These are phyloP conservation scores for Phoma sp. DNA, from an alignment of 2,329 filamentous ascomycete genomes.

Conservation along the genomic window DNA sequence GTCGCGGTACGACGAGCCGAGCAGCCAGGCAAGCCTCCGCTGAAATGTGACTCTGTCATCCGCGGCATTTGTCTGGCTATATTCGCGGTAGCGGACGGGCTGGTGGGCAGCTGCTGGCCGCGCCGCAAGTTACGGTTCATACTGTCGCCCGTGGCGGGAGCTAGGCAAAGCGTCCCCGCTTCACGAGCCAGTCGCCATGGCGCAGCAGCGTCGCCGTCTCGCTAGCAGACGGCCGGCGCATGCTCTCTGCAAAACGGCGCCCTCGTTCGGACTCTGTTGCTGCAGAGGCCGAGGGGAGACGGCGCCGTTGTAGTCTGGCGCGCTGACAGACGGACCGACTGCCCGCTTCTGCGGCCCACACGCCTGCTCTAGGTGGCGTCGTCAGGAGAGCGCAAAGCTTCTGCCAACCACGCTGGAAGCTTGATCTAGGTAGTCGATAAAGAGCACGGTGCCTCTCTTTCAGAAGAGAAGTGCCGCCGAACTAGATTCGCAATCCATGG, in stretches of 20 bases:
- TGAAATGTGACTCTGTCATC: neutral
- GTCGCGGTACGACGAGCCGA: slow-evolving; percentile 2
- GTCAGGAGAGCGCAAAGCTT: slow-evolving; percentile 7
- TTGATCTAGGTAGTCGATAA: neutral
- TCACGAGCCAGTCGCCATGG: slow-evolving; percentile 6
- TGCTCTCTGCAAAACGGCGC: slow-evolving; percentile 1
- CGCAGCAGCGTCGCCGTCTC: slow-evolving; percentile 4
- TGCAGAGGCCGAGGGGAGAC: neutral
- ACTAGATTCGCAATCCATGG: slow-evolving; percentile 1
- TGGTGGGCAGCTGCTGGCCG: slow-evolving; percentile 13
- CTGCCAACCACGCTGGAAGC: slow-evolving; percentile 5
- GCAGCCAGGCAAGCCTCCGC: slow-evolving; percentile 1
- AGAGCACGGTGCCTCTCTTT: neutral
- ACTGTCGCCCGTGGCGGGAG: slow-evolving; percentile 5
- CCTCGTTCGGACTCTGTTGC: neutral
- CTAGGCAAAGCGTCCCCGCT: slow-evolving; percentile 13
- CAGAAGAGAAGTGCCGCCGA: neutral
- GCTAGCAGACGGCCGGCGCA: slow-evolving; percentile 5
- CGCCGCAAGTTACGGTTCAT: slow-evolving; percentile 1
- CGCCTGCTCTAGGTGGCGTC: neutral
- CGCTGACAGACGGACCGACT: neutral
- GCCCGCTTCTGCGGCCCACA: neutral
- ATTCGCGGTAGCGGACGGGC: neutral
- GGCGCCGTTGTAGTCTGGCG: slow-evolving; percentile 1
- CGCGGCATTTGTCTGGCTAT: slow-evolving; percentile 9